phyloP scores from a whole-genome alignment of 1,139 yeast genomes.

The Debaryomycetaceae sp. region DNA sequence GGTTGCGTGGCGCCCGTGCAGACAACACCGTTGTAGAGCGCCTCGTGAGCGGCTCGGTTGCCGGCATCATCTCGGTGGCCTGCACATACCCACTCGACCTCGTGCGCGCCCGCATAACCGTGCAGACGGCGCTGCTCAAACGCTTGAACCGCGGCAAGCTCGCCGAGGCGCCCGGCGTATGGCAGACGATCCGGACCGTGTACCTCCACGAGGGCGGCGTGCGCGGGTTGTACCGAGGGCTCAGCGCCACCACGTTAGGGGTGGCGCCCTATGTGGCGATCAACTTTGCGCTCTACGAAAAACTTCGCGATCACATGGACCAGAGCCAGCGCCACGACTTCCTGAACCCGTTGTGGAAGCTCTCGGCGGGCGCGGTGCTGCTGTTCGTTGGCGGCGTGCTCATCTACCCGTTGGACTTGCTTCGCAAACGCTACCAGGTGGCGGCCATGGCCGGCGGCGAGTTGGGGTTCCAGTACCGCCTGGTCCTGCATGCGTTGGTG shows the following conservation, averaged over 20 bases:
- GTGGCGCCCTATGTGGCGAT: slow-evolving; percentile 96
- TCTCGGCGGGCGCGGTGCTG: slow-evolving; percentile 77
- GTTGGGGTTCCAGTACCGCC: slow-evolving; percentile 73
- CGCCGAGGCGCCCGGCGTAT: slow-evolving; percentile 63
- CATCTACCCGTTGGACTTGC: slow-evolving; percentile 86
- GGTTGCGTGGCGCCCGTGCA: slow-evolving; percentile 32
- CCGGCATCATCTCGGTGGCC: slow-evolving; percentile 76
- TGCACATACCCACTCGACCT: slow-evolving; percentile 91
- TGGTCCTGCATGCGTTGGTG: slow-evolving; percentile 66
- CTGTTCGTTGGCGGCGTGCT: slow-evolving; percentile 69
- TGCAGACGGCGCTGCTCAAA: slow-evolving; percentile 78
- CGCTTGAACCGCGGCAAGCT: slow-evolving; percentile 44
- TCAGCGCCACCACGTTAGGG: slow-evolving; percentile 84
- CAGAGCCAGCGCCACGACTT: slow-evolving; percentile 22
- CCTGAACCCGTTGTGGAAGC: slow-evolving; percentile 50
- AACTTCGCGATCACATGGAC: slow-evolving; percentile 56
- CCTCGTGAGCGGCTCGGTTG: slow-evolving; percentile 71
- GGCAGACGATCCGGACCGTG: slow-evolving; percentile 53
- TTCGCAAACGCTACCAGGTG: slow-evolving; percentile 88
- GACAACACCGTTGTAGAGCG: slow-evolving; percentile 49
- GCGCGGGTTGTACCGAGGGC: slow-evolving; percentile 74
- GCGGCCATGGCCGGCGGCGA: slow-evolving; percentile 76
- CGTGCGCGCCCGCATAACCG: slow-evolving; percentile 81
- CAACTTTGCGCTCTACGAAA: slow-evolving; percentile 87
- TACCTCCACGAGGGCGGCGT: slow-evolving; percentile 79